A percentile compares a stretch with the other conserved stretches of the same genome.
Conservation (phyloP, 768 basidiomycete species). For the Pleurotus djamor region DNA sequence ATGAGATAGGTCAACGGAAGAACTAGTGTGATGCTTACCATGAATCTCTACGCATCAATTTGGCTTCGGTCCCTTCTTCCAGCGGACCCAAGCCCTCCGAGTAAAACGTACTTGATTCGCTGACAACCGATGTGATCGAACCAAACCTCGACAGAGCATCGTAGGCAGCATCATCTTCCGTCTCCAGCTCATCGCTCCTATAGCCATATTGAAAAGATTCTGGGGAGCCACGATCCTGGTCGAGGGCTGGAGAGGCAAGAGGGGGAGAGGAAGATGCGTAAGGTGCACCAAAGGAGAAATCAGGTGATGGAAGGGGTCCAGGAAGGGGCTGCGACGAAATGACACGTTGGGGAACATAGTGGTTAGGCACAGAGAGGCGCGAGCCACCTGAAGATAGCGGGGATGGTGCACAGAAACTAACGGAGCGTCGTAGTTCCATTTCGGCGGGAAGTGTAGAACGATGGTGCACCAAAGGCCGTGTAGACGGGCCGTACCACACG, state of each 20-base stretch:
- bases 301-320: constrained; percentile 60
- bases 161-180: constrained; percentile 50
- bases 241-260: constrained; percentile 44
- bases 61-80: constrained; percentile 25
- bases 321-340: constrained; percentile 38
- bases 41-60: constrained; percentile 32
- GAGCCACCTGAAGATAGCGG: constrained; percentile 38
- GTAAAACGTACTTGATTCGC: constrained; percentile 53
- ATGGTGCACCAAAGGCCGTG: constrained; percentile 17
- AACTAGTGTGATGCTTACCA: constrained; percentile 27
- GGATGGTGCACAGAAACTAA: constrained; percentile 20
- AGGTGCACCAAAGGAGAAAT: constrained; percentile 58
- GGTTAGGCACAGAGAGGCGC: constrained; percentile 43
- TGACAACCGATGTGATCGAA: constrained; percentile 58
- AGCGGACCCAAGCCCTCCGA: constrained; percentile 39
- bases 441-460: constrained; percentile 30
- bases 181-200: constrained; percentile 34
- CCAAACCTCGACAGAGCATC: constrained; percentile 55
- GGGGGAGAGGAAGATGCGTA: constrained; percentile 37
- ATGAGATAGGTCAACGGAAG: constrained; percentile 11
- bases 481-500: constrained; percentile 18
- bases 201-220: constrained; percentile 46
- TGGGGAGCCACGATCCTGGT: constrained; percentile 55
- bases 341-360: constrained; percentile 44
- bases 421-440: constrained; percentile 34